Percentiles rank a stretch among this genome's conserved stretches.
Conservation (phyloP, 345 rosid genomes). For the Combretum micranthum region DNA sequence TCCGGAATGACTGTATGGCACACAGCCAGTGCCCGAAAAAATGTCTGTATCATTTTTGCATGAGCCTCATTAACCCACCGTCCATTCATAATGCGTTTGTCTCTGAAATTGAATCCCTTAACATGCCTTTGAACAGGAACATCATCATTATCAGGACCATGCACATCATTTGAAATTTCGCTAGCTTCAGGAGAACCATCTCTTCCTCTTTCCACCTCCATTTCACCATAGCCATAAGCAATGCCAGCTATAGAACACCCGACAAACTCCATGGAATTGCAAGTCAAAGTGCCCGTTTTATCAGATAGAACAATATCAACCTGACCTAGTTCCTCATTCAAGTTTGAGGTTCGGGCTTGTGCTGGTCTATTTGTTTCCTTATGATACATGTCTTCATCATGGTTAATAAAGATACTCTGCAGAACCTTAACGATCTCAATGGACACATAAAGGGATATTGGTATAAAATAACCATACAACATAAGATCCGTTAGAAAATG, state of each 20-base stretch:
- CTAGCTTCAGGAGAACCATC: conserved; percentile 17
- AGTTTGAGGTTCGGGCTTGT: conserved; percentile 80
- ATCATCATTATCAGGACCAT: conserved; percentile 4
- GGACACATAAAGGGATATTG: conserved; percentile 79
- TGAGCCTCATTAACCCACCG: conserved; percentile 52
- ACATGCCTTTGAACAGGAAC: conserved; percentile 21
- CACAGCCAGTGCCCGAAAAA: conserved; percentile 59
- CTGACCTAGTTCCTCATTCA: conserved; percentile 96
- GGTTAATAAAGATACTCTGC: conserved; percentile 86
- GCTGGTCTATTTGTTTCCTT: conserved; percentile 61
- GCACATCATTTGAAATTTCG: conserved; percentile 15
- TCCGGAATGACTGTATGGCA: conserved; percentile 87
- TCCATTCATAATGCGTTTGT: conserved; percentile 67
- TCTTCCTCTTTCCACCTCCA: conserved; percentile 63
- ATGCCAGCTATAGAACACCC: conserved; percentile 76
- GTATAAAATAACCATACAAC: conserved; percentile 89
- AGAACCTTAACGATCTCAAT: conserved; percentile 88
- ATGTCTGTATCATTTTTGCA: conserved; percentile 36
- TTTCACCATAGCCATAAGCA: conserved; percentile 67
- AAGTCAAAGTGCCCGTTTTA: conserved; percentile 92
- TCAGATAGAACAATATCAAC: conserved; percentile 75
- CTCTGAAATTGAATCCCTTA: conserved; percentile 82
- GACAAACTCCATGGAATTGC: conserved; percentile 94
- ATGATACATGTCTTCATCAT: conserved; percentile 65
- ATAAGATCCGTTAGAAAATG: conserved; percentile 88